A percentile compares a stretch with the other conserved stretches of the same genome.
These are phyloP conservation scores for Plasmodium sp. DNA, from an alignment of 169 alveolate species.

Conservation along the genomic window DNA sequence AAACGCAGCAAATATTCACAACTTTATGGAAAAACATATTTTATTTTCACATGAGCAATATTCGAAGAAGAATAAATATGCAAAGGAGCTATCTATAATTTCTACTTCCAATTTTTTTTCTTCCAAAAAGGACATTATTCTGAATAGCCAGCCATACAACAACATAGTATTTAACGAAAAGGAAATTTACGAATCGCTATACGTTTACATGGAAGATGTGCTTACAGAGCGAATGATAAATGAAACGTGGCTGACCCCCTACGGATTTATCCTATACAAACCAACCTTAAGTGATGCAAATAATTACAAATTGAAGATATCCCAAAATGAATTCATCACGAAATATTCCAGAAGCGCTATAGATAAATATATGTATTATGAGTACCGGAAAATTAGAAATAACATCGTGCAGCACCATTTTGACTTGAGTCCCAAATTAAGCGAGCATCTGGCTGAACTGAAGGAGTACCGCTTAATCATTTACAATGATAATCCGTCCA, in stretches of 20 bases:
- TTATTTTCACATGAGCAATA: conserved; percentile 1
- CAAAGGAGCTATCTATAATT: conserved; percentile 21
- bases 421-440: not conserved
- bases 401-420: not conserved
- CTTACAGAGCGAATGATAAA: conserved; percentile 28
- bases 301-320: not conserved
- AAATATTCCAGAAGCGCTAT: conserved; percentile 11
- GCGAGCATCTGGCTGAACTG: not conserved
- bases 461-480: conserved; percentile 45
- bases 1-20: not conserved
- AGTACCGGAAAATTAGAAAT: not conserved
- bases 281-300: not conserved
- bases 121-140: conserved; percentile 36
- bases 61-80: conserved; percentile 24
- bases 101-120: conserved; percentile 31
- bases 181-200: conserved; percentile 12
- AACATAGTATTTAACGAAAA: conserved; percentile 51
- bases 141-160: conserved; percentile 19
- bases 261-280: conserved; percentile 5
- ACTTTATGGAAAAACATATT: conserved; percentile 12
- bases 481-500: conserved; percentile 67
- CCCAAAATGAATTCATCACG: conserved; percentile 20
- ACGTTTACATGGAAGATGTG: conserved; percentile 22
- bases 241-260: conserved; percentile 37
- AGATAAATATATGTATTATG: conserved; percentile 42